Evolutionary conservation across 1,284 basidiomycete species (phyloP), one percentile per base, ranked within the genome.

Genomic region (Heterobasidion parviporum): DNA sequence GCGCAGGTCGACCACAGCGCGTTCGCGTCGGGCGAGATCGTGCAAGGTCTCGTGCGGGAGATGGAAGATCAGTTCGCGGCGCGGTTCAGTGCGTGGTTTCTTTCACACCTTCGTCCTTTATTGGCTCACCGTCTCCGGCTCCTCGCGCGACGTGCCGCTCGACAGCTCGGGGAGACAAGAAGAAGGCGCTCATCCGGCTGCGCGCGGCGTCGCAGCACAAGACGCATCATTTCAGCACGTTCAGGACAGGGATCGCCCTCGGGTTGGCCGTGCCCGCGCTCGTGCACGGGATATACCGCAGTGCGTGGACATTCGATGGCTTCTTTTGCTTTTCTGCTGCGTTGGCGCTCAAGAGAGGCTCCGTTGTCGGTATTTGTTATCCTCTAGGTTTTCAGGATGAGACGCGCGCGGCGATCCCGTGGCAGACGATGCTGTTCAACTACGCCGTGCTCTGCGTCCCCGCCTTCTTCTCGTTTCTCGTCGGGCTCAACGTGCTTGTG

Each of bases 191-290:
- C 47, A 74, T 74, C 4, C 77, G 81, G 50, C 77, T 98, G 34
- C 82, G 92, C 16, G 77, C 80, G 2, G 78, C 78, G 8, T 70
- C 72, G 4, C 67, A 68, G 12, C 70, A 74, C 12, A 83, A 80
- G 58, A 88, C 81, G 9, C 90, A 95, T 63, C 87, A 97, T 65
- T 80, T 80, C 61, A 88, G 82, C 60, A 82, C 83, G 0, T 90
- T 92, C 68, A 75, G 88, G 59, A 81, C 89, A 0, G 95, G 94
- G 0, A 56, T 90, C 2, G 79, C 80, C 60, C 67, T 98, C 9
- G 96, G 96, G 1, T 68, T 93, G 3, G 87, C 85, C 0, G 50
- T 94, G 2, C 92, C 92, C n/a, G 85, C 90, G 0, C 70, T 89
- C 10, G 73, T 84, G 6, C 76, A 81, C 16, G 94, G 90, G 0